Evolutionary conservation across 2,329 filamentous ascomycete genomes (phyloP).

Genomic region (Pseudogymnoascus sp.): DNA sequence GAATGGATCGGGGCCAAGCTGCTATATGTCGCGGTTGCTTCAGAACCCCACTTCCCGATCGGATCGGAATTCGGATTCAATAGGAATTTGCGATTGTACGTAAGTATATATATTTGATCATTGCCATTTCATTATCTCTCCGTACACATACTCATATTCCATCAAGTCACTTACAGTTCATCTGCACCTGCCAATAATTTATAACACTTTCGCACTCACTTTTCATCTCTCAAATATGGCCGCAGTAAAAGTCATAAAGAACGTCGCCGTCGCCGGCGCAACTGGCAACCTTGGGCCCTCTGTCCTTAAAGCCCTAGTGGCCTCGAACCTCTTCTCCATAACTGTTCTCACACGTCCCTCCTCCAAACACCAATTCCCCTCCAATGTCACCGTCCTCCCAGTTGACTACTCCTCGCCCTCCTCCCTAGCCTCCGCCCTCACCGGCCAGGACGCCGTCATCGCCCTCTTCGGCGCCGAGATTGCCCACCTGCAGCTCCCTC

Average conservation of each 20-base stretch:
- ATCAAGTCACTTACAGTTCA: background rate
- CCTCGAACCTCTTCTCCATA: slow-evolving; percentile 32
- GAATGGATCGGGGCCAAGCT: background rate
- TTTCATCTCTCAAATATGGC: background rate
- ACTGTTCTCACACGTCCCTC: slow-evolving; percentile 40
- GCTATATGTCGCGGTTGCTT: background rate
- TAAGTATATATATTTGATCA: background rate
- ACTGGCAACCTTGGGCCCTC: slow-evolving; percentile 19
- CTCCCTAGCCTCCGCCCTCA: slow-evolving; percentile 39
- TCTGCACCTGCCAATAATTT: background rate
- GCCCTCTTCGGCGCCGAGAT: slow-evolving; percentile 33
- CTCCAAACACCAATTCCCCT: slow-evolving; percentile 26
- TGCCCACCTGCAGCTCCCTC: slow-evolving; percentile 35
- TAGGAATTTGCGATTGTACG: background rate
- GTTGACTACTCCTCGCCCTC: slow-evolving; percentile 35
- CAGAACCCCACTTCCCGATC: background rate
- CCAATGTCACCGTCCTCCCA: slow-evolving; percentile 33
- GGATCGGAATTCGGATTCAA: background rate
- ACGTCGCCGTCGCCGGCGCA: slow-evolving; percentile 30
- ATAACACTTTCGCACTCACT: background rate
- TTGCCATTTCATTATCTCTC: background rate
- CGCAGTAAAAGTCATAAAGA: slow-evolving; percentile 20
- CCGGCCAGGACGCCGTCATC: slow-evolving; percentile 50
- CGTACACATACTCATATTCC: background rate
- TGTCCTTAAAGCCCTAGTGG: slow-evolving; percentile 18